Conservation (phyloP, 345 rosid genomes). For the Populus pruinosa region DNA sequence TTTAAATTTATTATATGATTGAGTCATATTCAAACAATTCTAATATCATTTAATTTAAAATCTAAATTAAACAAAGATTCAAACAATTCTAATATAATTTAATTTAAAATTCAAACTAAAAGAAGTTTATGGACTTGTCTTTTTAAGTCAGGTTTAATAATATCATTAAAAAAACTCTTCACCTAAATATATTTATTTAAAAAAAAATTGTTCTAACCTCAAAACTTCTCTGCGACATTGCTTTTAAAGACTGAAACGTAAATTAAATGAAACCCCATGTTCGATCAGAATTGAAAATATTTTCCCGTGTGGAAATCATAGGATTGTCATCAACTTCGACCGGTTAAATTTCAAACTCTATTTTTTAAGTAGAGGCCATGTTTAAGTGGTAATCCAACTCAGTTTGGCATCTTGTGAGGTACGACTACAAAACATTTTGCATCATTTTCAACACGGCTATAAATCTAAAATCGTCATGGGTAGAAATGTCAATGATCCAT, state of each 20-base stretch:
- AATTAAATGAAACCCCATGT: too few relatives aligned
- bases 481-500: neutral
- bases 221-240: too few relatives aligned
- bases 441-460: neutral
- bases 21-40: accelerated
- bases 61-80: too few relatives aligned
- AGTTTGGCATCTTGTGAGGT: neutral
- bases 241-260: too few relatives aligned
- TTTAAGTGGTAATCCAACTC: neutral
- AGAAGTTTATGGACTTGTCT: too few relatives aligned
- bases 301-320: neutral
- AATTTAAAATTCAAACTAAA: too few relatives aligned
- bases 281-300: neutral
- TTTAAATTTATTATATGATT: accelerated
- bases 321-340: neutral
- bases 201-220: too few relatives aligned
- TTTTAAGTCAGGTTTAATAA: too few relatives aligned
- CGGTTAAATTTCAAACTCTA: neutral
- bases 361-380: neutral
- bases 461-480: neutral
- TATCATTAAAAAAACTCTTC: too few relatives aligned
- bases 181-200: too few relatives aligned
- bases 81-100: too few relatives aligned
- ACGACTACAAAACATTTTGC: neutral
- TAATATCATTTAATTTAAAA: too few relatives aligned